Evolutionary conservation across 78 protist species (phyloP).

Genomic region (Andalucia godoyi): DNA sequence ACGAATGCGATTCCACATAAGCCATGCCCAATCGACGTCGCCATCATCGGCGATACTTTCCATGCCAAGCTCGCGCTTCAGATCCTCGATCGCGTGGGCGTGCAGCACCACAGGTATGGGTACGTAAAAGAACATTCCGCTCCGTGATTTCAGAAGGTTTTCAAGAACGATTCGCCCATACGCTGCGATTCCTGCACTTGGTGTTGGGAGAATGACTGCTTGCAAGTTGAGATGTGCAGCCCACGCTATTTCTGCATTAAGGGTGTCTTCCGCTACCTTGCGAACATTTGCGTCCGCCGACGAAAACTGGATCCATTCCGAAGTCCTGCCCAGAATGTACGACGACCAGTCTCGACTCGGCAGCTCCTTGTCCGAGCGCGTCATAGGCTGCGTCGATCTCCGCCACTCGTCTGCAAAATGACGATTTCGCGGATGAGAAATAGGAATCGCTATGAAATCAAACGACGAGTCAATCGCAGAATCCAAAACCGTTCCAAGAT

Average conservation of each 20-base stretch:
- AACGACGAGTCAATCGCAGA: no score
- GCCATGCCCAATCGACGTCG: no score
- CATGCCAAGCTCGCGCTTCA: not conserved
- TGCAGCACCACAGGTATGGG: not conserved
- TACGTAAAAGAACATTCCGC: not conserved
- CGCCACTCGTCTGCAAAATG: no score
- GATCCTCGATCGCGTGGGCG: not conserved
- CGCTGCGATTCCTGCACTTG: not conserved
- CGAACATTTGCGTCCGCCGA: not conserved
- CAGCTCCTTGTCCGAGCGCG: conserved; percentile 11
- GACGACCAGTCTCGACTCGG: not conserved
- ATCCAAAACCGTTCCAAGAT: no score
- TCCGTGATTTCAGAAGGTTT: not conserved
- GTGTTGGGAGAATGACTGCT: conserved; percentile 4
- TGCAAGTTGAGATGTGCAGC: conserved; percentile 15
- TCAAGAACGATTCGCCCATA: not conserved
- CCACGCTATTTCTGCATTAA: conserved; percentile 23
- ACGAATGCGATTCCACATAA: conserved; percentile 1
- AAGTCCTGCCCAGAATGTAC: not conserved
- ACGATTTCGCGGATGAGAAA: no score
- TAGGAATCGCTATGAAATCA: no score
- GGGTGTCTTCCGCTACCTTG: not conserved
- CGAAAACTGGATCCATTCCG: not conserved
- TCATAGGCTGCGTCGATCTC: no score
- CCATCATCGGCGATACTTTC: no score